phyloP scores from a whole-genome alignment of 179 eudicot genomes.

The Carnegiea gigantea region DNA sequence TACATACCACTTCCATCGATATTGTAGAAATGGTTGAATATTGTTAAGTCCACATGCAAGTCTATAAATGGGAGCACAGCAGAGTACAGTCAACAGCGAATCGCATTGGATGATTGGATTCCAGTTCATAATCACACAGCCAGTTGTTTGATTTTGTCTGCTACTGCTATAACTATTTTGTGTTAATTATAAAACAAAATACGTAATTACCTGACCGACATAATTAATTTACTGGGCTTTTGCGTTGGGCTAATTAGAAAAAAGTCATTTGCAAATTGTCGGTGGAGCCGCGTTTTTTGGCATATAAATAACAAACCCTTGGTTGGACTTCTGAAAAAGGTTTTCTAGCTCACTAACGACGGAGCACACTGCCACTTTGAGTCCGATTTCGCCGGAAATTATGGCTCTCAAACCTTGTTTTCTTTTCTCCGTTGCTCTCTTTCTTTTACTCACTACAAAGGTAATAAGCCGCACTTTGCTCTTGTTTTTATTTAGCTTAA shows the following conservation, averaged over 20 bases:
- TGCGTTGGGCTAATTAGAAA: background rate
- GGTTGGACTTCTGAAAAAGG: background rate
- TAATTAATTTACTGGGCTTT: background rate
- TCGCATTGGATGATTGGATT: background rate
- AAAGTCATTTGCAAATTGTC: background rate
- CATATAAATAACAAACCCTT: background rate
- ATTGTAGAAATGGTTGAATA: background rate
- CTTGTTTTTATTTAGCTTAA: no score
- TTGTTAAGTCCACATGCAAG: background rate
- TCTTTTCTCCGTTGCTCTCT: background rate
- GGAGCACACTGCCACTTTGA: background rate
- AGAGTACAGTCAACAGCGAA: background rate
- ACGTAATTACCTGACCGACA: background rate
- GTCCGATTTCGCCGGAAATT: background rate
- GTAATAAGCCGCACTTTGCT: background rate
- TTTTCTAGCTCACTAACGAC: background rate
- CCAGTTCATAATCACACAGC: background rate
- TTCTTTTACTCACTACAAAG: background rate
- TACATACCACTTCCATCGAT: background rate
- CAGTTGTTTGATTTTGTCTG: background rate
- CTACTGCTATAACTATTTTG: background rate
- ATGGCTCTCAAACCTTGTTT: background rate
- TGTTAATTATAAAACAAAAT: background rate
- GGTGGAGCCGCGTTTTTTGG: background rate
- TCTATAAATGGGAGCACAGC: background rate